Evolutionary conservation across 2,329 filamentous ascomycete genomes (phyloP), one percentile per base, ranked within the genome.

Genomic region (Raffaelea albimanens): DNA sequence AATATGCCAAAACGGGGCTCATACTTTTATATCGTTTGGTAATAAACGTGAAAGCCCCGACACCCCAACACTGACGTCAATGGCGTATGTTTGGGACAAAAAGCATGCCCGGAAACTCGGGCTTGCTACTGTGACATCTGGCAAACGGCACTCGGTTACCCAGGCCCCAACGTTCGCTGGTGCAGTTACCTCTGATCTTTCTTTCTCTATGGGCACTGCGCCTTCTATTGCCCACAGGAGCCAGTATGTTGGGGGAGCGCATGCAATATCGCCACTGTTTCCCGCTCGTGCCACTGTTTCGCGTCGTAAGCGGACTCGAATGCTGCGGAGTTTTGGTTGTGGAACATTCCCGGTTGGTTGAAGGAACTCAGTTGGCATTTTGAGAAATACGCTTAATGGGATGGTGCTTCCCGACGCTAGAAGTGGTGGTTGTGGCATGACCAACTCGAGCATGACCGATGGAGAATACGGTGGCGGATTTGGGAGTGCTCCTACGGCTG

Each of bases 61-160:
- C 14, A 49, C 44, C 11, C 46, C 46, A 18, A 49, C 36, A 2
- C 40, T 19, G n/a, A 51, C 46, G 16, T 51, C 44, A 19, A 51
- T 40, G 21, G 19, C 46, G 46, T 51, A 51, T 1, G n/a, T 16
- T 18, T 44, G 46, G 43, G 50, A 51, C 2, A 45, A 25, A 33
- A 44, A 51, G 44, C 50, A 48, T 10, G 50, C 40, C 16, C 29
- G 21, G 33, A 51, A 51, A 44, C 44, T 46, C 22, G 43, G 39
- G 7, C 39, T 34, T 2, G 22, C 45, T 13, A 31, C 31, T 14
- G n/a, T 5, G 21, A 43, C 13, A 11, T 23, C 34, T 13, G 13
- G 8, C 16, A 19, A 40, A 20, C 3, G 19, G 18, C 19, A 19
- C 14, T 25, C 19, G 23, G 49, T 16, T 44, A n/a, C 13, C 36